phyloP scores from a whole-genome alignment of 441 rosid species.

The Biscutella laevigata region DNA sequence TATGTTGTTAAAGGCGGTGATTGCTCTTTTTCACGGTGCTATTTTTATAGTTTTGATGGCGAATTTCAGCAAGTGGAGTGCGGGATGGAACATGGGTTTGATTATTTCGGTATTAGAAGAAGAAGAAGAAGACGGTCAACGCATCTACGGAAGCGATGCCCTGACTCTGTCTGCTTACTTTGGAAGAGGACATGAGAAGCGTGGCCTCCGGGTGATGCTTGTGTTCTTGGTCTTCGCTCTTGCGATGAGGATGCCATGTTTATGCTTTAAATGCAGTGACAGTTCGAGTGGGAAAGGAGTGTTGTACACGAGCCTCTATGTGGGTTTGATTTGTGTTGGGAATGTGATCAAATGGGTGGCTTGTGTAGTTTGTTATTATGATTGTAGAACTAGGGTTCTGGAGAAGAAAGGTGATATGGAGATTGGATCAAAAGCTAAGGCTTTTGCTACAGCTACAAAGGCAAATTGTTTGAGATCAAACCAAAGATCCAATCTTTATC shows the following conservation, averaged over 20 bases:
- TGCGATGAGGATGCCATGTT: slow-evolving; percentile 13
- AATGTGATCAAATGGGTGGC: slow-evolving; percentile 37
- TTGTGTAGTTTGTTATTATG: slow-evolving; percentile 28
- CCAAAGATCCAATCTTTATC: not conserved
- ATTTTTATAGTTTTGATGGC: slow-evolving; percentile 16
- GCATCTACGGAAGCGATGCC: slow-evolving; percentile 29
- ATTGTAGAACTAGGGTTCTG: slow-evolving; percentile 28
- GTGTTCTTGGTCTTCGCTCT: slow-evolving; percentile 27
- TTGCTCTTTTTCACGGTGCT: slow-evolving; percentile 8
- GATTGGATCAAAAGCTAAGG: slow-evolving; percentile 17
- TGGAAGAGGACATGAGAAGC: slow-evolving; percentile 25
- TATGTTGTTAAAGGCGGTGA: not conserved
- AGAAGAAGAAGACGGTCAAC: slow-evolving; percentile 2
- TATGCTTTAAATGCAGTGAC: slow-evolving; percentile 20
- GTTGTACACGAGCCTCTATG: slow-evolving; percentile 11
- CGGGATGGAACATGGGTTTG: slow-evolving; percentile 38
- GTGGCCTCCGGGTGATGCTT: slow-evolving; percentile 26
- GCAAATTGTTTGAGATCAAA: not conserved
- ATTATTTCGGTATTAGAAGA: slow-evolving; percentile 37
- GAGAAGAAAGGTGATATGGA: slow-evolving; percentile 32
- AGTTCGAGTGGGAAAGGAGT: not conserved
- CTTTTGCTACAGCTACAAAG: not conserved
- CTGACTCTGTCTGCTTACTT: slow-evolving; percentile 22
- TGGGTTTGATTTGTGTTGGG: slow-evolving; percentile 19
- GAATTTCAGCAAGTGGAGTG: slow-evolving; percentile 33